Conservation (phyloP, 257 asterid species). For the Ilex aquifolium region DNA sequence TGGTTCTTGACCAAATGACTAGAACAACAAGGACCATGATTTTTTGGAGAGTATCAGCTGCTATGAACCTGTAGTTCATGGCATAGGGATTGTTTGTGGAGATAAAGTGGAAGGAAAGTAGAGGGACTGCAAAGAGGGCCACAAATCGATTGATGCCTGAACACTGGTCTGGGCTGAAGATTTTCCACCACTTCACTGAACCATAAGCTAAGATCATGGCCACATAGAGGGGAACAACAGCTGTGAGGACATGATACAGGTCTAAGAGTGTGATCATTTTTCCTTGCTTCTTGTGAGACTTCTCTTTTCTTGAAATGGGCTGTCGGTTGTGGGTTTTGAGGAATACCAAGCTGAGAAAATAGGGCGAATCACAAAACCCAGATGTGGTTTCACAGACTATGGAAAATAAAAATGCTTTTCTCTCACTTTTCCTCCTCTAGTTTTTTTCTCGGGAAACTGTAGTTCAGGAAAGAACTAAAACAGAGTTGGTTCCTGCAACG, state of each 20-base stretch:
- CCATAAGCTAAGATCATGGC: slow-evolving; percentile 51
- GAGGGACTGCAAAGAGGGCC: slow-evolving; percentile 49
- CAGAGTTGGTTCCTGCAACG: no score
- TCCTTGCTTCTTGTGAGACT: neutral
- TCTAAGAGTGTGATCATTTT: slow-evolving; percentile 34
- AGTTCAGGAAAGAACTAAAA: neutral
- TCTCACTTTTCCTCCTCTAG: neutral
- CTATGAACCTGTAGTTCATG: slow-evolving; percentile 47
- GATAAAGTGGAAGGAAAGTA: slow-evolving; percentile 43
- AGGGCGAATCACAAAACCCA: slow-evolving; percentile 2
- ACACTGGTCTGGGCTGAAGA: slow-evolving; percentile 43
- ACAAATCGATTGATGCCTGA: slow-evolving; percentile 50
- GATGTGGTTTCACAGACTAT: neutral
- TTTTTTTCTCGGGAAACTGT: neutral
- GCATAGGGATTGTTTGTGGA: slow-evolving; percentile 44
- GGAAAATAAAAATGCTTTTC: neutral
- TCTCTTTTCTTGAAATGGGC: neutral
- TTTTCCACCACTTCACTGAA: slow-evolving; percentile 51
- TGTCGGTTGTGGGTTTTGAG: slow-evolving; percentile 1
- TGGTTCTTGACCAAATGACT: slow-evolving; percentile 34
- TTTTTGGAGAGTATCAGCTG: slow-evolving; percentile 45
- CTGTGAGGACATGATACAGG: slow-evolving; percentile 48
- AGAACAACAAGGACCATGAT: slow-evolving; percentile 31
- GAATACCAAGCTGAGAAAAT: slow-evolving; percentile 6
- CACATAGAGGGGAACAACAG: slow-evolving; percentile 44